Evolutionary conservation across 805 yeast genomes (phyloP).

Genomic region (Cyberlindnera xishuangbannaensis): DNA sequence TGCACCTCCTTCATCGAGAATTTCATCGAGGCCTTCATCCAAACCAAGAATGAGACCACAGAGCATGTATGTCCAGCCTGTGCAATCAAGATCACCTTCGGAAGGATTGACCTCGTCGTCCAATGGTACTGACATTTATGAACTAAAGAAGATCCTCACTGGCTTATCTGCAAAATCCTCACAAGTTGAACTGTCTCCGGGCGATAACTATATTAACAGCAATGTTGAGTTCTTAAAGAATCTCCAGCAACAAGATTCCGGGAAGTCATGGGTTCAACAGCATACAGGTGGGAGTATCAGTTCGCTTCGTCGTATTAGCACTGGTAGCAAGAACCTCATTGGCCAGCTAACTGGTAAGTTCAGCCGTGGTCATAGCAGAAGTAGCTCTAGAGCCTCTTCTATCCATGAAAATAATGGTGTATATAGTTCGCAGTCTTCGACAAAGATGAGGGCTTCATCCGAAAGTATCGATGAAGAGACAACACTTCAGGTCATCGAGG

Average conservation of each 20-base stretch:
- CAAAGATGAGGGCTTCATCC: conserved; percentile 18
- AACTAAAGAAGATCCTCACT: conserved; percentile 25
- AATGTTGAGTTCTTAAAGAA: conserved; percentile 34
- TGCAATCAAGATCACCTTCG: conserved; percentile 7
- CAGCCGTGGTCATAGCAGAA: conserved; percentile 23
- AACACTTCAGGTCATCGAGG: conserved; percentile 4
- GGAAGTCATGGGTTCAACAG: conserved; percentile 28
- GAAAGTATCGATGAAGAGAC: conserved; percentile 23
- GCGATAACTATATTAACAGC: conserved; percentile 26
- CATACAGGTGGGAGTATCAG: conserved; percentile 28
- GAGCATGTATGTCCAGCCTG: conserved; percentile 29
- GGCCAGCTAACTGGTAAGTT: conserved; percentile 25
- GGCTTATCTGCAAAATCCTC: conserved; percentile 20
- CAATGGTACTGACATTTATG: conserved; percentile 6
- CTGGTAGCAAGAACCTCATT: conserved; percentile 24
- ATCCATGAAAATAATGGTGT: conserved; percentile 22
- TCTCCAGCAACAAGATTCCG: conserved; percentile 32
- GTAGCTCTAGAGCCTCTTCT: conserved; percentile 25
- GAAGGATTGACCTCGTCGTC: conserved; percentile 5
- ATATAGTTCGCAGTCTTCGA: conserved; percentile 10
- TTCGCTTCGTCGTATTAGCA: conserved; percentile 25
- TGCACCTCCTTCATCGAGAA: not conserved
- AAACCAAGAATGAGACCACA: conserved; percentile 25
- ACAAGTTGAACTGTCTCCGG: conserved; percentile 20
- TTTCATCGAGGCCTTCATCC: conserved; percentile 2